Conservation (phyloP, 129 eudicot species). For the Oenanthe sinensis region DNA sequence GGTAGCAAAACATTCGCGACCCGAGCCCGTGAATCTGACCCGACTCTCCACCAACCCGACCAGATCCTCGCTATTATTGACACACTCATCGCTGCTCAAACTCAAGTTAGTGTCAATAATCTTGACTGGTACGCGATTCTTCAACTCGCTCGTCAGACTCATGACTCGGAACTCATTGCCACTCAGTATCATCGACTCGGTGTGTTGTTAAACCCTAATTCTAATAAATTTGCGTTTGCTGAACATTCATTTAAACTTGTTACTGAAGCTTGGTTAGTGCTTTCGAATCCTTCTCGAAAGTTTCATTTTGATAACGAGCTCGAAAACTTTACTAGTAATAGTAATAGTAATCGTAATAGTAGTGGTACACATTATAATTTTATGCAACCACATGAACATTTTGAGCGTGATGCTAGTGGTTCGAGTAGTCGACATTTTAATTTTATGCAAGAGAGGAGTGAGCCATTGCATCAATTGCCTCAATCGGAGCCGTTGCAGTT, state of each 20-base stretch:
- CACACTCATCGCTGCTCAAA: constrained; percentile 68
- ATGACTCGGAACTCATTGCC: constrained; percentile 54
- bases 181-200: constrained; percentile 55
- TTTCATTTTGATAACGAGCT: constrained; percentile 56
- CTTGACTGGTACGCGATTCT: constrained; percentile 66
- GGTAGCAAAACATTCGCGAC: constrained; percentile 82
- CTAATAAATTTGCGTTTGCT: constrained; percentile 43
- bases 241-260: constrained; percentile 71
- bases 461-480: background rate
- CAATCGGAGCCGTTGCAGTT: background rate
- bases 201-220: constrained; percentile 37
- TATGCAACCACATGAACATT: background rate
- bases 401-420: background rate
- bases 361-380: constrained; percentile 6
- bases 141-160: constrained; percentile 45
- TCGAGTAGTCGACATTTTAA: background rate
- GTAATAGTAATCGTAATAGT: background rate
- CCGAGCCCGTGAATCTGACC: constrained; percentile 88
- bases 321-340: background rate
- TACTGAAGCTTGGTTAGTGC: constrained; percentile 61
- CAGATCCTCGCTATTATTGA: constrained; percentile 78
- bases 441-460: constrained; percentile 11
- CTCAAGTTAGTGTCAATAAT: constrained; percentile 46
- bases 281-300: constrained; percentile 59
- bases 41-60: constrained; percentile 52